Evolutionary conservation across 2,329 filamentous ascomycete genomes (phyloP), one percentile per base, ranked within the genome.

Genomic region (Aspergillus sp.): DNA sequence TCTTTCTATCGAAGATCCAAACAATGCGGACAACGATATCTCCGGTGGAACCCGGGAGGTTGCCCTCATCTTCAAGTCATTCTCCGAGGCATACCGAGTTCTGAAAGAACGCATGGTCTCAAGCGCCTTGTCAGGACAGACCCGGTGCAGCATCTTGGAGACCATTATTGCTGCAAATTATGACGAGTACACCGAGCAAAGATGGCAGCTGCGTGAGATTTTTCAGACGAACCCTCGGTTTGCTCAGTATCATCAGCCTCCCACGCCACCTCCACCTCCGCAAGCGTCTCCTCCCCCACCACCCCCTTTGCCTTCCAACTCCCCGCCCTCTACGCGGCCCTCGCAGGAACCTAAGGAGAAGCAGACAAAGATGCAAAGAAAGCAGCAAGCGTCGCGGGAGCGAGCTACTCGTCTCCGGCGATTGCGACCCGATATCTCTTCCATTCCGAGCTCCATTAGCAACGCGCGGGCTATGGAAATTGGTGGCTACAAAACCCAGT

Each of bases 1-100:
- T 1, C 81, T 99, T 1, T 90, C 89, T 9, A 96, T 99, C 68
- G 89, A 96, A 59, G 95, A 99, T 70, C 95, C 95, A 0, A 96
- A 98, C 74, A 90, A 91, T 59, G 74, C 85, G 0, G 79, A 83
- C 26, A 98, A 98, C 73, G 95, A 99, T 70, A 95, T 99, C 26
- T 89, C 95, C 0, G 92, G 92, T 10, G 93, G 93, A 10, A 95
- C 92, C 0, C 84, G 81, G 50, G 90, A 91, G 65, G 90, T 90
- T 7, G 65, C 75, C 0, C 79, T 84, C 9, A 90, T 97, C 52
- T 79, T 91, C 64, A 72, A 80, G n/a, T 81, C 83, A 12, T 98
- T 99, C 73, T 79, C 84, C 1, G 77, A 86, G 2, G 90, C 90
- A 0, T 84, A 87, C 69, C 69, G 79, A 10, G 73, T 73, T 2